Evolutionary conservation across 257 asterid species (phyloP).

Genomic region (Nicotiana tomentosiformis): DNA sequence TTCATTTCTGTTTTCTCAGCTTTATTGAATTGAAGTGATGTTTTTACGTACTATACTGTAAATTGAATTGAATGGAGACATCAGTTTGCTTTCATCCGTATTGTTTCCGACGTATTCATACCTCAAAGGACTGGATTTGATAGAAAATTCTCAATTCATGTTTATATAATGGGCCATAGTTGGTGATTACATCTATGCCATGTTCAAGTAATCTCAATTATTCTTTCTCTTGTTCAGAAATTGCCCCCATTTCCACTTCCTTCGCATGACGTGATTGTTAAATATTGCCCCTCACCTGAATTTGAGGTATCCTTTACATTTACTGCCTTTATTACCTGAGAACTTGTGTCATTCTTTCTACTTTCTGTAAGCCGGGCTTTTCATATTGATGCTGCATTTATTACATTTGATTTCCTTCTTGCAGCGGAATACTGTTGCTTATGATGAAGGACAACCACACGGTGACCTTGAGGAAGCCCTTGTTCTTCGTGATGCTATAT

Average conservation of each 20-base stretch:
- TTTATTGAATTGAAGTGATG: no score
- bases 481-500: conserved; percentile 65
- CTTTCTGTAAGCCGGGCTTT: neutral
- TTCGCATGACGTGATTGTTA: conserved; percentile 76
- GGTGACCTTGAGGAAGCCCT: conserved; percentile 41
- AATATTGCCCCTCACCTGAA: conserved; percentile 71
- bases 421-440: conserved; percentile 73
- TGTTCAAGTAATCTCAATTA: neutral
- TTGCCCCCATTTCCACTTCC: conserved; percentile 92
- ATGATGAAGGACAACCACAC: conserved; percentile 73
- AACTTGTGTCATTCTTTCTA: conserved; percentile 5
- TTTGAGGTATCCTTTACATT: conserved; percentile 42
- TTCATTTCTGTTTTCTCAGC: no score
- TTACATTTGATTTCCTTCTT: conserved; percentile 2
- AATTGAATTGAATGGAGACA: no score
- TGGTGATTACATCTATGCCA: neutral
- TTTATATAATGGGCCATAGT: neutral
- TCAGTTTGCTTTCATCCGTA: no score
- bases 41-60: no score
- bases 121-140: neutral
- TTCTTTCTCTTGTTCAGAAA: conserved; percentile 21
- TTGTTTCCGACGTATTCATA: no score
- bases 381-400: neutral
- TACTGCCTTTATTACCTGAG: neutral
- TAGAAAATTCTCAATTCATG: neutral